Percentiles rank a stretch among this genome's conserved stretches.
These are phyloP conservation scores for Hypocrella siamensis DNA, from an alignment of 2,329 filamentous ascomycete species.

Conservation along the genomic window DNA sequence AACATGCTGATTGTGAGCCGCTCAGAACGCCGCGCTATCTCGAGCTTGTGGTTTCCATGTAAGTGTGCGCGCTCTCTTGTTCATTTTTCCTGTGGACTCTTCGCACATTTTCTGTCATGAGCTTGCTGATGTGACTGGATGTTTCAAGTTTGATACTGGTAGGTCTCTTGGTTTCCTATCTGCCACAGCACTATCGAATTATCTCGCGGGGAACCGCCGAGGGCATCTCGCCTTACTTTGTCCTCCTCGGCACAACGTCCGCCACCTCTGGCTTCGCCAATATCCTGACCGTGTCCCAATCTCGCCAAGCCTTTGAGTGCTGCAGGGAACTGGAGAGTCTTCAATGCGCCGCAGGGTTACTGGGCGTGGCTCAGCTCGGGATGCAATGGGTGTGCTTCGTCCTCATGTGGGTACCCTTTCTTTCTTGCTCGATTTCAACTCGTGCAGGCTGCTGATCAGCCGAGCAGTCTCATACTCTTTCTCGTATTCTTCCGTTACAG, in stretches of 20 bases:
- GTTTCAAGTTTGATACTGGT: constrained; percentile 52
- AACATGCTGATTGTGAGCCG: constrained; percentile 25
- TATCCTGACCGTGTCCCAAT: constrained; percentile 76
- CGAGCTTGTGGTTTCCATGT: constrained; percentile 42
- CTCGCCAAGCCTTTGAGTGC: constrained; percentile 68
- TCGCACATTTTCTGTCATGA: background rate
- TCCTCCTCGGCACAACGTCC: constrained; percentile 84
- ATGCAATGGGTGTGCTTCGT: constrained; percentile 87
- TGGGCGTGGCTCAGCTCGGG: constrained; percentile 84
- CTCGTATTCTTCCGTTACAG: constrained; percentile 78
- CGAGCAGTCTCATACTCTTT: constrained; percentile 68
- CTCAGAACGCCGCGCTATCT: constrained; percentile 36
- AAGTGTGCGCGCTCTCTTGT: constrained; percentile 8
- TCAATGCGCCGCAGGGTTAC: constrained; percentile 69
- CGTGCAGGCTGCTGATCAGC: background rate
- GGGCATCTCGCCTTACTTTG: constrained; percentile 89
- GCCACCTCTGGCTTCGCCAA: constrained; percentile 83
- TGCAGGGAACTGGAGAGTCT: constrained; percentile 69
- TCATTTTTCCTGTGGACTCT: background rate
- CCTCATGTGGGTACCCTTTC: constrained; percentile 54
- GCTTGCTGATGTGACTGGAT: background rate
- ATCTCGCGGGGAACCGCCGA: constrained; percentile 73
- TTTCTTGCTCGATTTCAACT: background rate
- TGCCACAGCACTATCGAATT: constrained; percentile 90
- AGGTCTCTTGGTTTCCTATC: constrained; percentile 81